Evolutionary conservation across 345 rosid species (phyloP).

Genomic region (Theobroma cacao): DNA sequence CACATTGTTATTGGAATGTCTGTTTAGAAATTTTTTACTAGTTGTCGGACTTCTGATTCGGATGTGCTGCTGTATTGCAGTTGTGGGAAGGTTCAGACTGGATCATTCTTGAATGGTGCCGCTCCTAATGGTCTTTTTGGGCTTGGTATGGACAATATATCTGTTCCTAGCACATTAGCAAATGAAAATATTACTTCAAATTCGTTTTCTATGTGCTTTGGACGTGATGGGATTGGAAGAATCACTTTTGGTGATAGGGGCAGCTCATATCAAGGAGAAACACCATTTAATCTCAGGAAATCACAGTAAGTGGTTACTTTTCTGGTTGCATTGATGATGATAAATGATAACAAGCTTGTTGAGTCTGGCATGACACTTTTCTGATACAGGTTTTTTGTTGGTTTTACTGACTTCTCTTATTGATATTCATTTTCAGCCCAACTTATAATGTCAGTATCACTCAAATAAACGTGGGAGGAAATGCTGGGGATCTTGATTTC

Average conservation of each 20-base stretch:
- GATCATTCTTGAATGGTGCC: conserved; percentile 78
- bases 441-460: conserved; percentile 77
- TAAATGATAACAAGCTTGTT: not conserved
- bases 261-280: conserved; percentile 71
- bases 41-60: not conserved
- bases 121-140: conserved; percentile 98
- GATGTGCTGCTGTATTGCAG: conserved; percentile 41
- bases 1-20: not conserved
- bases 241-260: conserved; percentile 93
- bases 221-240: conserved; percentile 68
- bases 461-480: conserved; percentile 59
- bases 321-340: not conserved
- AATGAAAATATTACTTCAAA: conserved; percentile 54
- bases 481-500: conserved; percentile 47
- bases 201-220: conserved; percentile 98
- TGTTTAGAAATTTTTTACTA: not conserved
- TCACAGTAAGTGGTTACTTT: conserved; percentile 49
- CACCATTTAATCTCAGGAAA: conserved; percentile 68
- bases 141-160: conserved; percentile 72
- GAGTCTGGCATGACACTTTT: not conserved
- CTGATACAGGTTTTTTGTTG: not conserved
- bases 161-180: conserved; percentile 92
- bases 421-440: conserved; percentile 49
- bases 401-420: conserved; percentile 12
- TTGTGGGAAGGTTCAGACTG: conserved; percentile 84